These are phyloP conservation scores for Botrytis medusae DNA, from an alignment of 2,329 filamentous ascomycete genomes.

Conservation along the genomic window DNA sequence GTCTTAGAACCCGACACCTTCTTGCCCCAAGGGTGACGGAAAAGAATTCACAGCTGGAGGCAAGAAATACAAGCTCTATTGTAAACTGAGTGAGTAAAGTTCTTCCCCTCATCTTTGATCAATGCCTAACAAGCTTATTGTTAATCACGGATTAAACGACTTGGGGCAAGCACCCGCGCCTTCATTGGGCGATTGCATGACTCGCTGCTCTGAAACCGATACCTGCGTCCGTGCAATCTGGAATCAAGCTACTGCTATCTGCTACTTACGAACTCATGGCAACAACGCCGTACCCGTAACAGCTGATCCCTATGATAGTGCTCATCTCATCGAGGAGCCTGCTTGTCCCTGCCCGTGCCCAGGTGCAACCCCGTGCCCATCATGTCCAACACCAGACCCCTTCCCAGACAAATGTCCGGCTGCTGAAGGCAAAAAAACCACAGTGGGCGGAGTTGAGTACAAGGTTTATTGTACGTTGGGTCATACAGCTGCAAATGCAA, in stretches of 20 bases:
- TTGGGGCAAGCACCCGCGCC: not conserved
- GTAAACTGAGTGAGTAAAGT: not conserved
- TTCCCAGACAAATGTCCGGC: slow-evolving; percentile 5
- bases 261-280: slow-evolving; percentile 9
- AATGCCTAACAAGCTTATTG: not conserved
- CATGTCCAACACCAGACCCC: not conserved
- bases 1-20: slow-evolving; percentile 5
- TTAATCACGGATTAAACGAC: slow-evolving; percentile 11
- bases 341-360: slow-evolving; percentile 8
- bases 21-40: slow-evolving; percentile 9
- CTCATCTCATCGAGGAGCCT: slow-evolving; percentile 10
- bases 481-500: not conserved
- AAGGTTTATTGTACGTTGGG: slow-evolving; percentile 10
- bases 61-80: slow-evolving; percentile 9
- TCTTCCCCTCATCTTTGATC: not conserved
- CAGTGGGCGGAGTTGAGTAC: not conserved
- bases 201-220: not conserved
- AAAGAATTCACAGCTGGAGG: not conserved
- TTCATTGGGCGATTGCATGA: not conserved
- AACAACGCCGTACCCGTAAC: slow-evolving; percentile 7
- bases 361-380: not conserved
- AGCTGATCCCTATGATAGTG: slow-evolving; percentile 4
- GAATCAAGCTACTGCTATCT: not conserved
- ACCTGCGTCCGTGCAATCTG: slow-evolving; percentile 11
- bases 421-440: not conserved